phyloP scores from a whole-genome alignment of 176 grass and related monocot species.

The Cocos nucifera region DNA sequence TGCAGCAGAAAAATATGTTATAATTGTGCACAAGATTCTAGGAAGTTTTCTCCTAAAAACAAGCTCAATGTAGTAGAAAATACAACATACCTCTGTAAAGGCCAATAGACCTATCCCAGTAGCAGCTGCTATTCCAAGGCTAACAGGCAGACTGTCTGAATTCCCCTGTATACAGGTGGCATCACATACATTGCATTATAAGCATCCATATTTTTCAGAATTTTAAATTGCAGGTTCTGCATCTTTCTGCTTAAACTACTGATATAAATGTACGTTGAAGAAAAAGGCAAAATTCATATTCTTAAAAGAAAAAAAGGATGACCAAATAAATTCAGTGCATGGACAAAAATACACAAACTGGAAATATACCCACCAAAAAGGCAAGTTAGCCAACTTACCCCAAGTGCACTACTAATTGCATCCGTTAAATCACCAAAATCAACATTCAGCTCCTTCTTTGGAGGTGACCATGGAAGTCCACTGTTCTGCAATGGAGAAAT shows the following conservation, averaged over 20 bases:
- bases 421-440: slow-evolving; percentile 45
- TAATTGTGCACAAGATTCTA: background rate
- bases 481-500: slow-evolving; percentile 61
- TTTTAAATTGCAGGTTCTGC: too few relatives aligned
- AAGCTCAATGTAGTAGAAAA: background rate
- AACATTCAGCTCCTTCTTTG: slow-evolving; percentile 56
- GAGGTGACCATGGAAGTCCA: slow-evolving; percentile 72
- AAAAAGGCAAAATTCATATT: too few relatives aligned
- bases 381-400: slow-evolving; percentile 38
- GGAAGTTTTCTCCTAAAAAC: background rate
- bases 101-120: slow-evolving; percentile 74
- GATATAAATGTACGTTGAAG: too few relatives aligned
- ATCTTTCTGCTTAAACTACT: too few relatives aligned
- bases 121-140: slow-evolving; percentile 76
- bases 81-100: slow-evolving; percentile 57
- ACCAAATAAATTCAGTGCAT: background rate
- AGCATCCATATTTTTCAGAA: too few relatives aligned
- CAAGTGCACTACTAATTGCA: slow-evolving; percentile 32
- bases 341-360: background rate
- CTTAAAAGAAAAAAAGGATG: background rate
- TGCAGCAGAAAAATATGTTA: slow-evolving; percentile 25
- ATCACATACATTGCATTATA: too few relatives aligned
- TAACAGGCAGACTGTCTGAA: slow-evolving; percentile 60
- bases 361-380: background rate
- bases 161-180: slow-evolving; percentile 32